Conservation (phyloP, 495 filamentous ascomycete genomes). For the Penicillium canariense region DNA sequence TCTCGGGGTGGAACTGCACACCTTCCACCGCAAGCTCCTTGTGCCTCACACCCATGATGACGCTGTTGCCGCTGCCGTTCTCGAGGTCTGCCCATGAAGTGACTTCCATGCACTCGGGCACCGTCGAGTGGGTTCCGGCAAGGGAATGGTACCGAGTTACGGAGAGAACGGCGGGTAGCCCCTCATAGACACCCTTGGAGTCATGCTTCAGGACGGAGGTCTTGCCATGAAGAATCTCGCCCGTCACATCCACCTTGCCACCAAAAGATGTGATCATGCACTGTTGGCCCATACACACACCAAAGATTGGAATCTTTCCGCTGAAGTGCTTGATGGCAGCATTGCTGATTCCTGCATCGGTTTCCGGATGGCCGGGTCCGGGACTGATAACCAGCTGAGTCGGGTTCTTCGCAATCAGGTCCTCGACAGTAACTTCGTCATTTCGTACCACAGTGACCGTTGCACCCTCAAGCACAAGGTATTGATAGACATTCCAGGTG, state of each 20-base stretch:
- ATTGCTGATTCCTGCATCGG: slow-evolving; percentile 88
- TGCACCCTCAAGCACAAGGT: slow-evolving; percentile 90
- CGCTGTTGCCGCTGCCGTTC: slow-evolving; percentile 56
- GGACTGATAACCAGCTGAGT: slow-evolving; percentile 95
- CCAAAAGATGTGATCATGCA: slow-evolving; percentile 93
- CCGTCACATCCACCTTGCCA: slow-evolving; percentile 86
- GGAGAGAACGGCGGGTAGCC: slow-evolving; percentile 70
- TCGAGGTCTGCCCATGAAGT: slow-evolving; percentile 77
- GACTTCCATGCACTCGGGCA: slow-evolving; percentile 85
- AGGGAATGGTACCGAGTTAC: slow-evolving; percentile 97
- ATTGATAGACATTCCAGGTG: slow-evolving; percentile 99
- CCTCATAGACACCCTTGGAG: slow-evolving; percentile 78
- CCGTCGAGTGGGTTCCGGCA: slow-evolving; percentile 84
- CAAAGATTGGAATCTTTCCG: slow-evolving; percentile 95
- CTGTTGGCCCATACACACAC: slow-evolving; percentile 99
- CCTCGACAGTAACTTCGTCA: slow-evolving; percentile 81
- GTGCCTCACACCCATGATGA: slow-evolving; percentile 97
- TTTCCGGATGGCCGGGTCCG: slow-evolving; percentile 86
- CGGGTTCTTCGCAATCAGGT: slow-evolving; percentile 76
- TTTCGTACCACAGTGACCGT: slow-evolving; percentile 86
- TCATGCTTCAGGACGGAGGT: slow-evolving; percentile 90
- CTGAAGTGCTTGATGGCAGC: slow-evolving; percentile 88
- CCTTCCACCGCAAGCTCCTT: slow-evolving; percentile 87
- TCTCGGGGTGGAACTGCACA: slow-evolving; percentile 97
- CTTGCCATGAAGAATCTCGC: slow-evolving; percentile 96